Evolutionary conservation across 805 yeast genomes (phyloP), one percentile per base, ranked within the genome.

Genomic region (Kluyveromyces aestuarii): DNA sequence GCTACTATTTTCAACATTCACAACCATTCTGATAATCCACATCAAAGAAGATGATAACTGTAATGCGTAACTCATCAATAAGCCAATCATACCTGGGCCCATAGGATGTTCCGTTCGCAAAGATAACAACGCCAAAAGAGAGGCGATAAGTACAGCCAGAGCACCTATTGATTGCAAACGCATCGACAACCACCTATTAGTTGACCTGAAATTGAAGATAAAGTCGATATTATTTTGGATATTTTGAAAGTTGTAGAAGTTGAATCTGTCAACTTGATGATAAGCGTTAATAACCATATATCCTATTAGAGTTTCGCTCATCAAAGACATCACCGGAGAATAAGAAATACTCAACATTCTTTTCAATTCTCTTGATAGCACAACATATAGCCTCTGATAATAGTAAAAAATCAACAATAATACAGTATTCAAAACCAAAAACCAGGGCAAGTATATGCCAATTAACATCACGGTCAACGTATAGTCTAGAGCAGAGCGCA

Each of bases 261-360:
- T 68, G 65, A 88, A 89, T 49, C 95, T 72, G 6, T 70, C 73
- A 27, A 66, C 66, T 54, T 87, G 95, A n/a, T 74, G 70, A 59
- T 76, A 90, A 0, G 96, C 96, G 43, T 84, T 72, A 48, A 89
- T 81, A 1, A 95, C 89, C 44, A 80, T 79, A 19, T 83, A 77
- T 11, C 96, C 96, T 33, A 74, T 75, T 44, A 89, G 67, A 2
- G 89, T 81, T 60, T 89, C 96, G 60, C 86, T 90, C 53, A 89
- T 74, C 55, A 84, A 88, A 0, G 95, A 84, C 69, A 77, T 84
- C 16, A 87, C 80, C 2, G 96, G 96, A 49, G 87, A 79, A 58
- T 79, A 75, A 6, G 91, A 75, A 19, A 80, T 73, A 47, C 85
- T 80, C 43, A 77, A 79, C 46, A 87, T 70, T 58, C 96, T 76